Base-by-base conservation (phyloP, 2,329 filamentous ascomycete genomes). In the Aureobasidium uvarum region DNA sequence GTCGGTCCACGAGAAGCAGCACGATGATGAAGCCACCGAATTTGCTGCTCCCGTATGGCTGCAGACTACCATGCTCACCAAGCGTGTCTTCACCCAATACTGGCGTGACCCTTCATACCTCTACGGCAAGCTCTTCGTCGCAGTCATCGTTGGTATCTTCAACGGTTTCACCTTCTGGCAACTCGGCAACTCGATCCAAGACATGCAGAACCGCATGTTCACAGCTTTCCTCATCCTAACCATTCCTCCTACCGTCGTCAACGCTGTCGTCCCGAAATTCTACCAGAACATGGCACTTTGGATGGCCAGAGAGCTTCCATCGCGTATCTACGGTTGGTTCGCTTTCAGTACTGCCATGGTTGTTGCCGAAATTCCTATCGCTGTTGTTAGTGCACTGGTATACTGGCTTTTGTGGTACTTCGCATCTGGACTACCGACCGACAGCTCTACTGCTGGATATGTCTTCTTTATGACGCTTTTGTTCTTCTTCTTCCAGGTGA, bases 371-470 rank as follows among this genome's bases (percentile, higher is more conserved):
- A 87, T 94, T 25, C 90, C 90, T 0, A 83, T 84, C 48, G 86
- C 89, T 1, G 84, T 92, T 68, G 72, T 91, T 39, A 81, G 83
- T 1, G 82, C 81, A 0, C 78, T 89, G 1, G 75, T 93, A 23
- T 93, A 92, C 78, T 94, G 84, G 81, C 75, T 86, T 0, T 77
- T 91, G 0, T 93, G 89, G 89, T 94, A 94, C 77, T 94, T 84
- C 75, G 85, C 89, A 0, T 84, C 87, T 0, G 90, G 91, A 0
- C 79, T 93, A 1, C 89, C 90, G 0, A 82, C 81, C 0, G 85
- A 89, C 67, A 83, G 85, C 39, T 81, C 82, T 1, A 85, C 85
- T 0, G 84, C 89, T 0, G 91, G 90, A 14, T 94, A 93, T 74
- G 84, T 88, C 18, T 94, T 89, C 78, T 77, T 94, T 31, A 92